Conservation (phyloP, 768 basidiomycete genomes). For the Boletus rex-veris region DNA sequence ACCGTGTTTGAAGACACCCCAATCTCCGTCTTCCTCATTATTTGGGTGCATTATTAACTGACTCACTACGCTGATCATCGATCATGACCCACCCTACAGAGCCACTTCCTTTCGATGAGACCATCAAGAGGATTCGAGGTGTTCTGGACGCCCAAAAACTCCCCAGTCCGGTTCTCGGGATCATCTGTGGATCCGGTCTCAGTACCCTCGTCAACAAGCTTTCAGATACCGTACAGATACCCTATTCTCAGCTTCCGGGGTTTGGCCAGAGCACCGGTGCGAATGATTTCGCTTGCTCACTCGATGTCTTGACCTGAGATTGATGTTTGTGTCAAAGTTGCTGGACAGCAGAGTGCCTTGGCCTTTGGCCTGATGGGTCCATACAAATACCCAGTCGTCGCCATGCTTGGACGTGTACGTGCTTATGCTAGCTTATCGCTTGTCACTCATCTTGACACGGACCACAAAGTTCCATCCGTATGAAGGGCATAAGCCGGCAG, state of each 20-base stretch:
- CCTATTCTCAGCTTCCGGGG: constrained; percentile 66
- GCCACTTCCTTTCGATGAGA: constrained; percentile 26
- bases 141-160: constrained; percentile 33
- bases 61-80: constrained; percentile 1
- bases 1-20: background rate
- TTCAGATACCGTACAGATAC: constrained; percentile 53
- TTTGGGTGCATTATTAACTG: too few species aligned
- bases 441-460: constrained; percentile 3
- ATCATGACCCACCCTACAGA: constrained; percentile 15
- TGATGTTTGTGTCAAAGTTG: constrained; percentile 42
- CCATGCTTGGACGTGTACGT: constrained; percentile 82
- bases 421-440: background rate
- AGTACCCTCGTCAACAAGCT: constrained; percentile 67
- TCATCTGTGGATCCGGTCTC: constrained; percentile 86
- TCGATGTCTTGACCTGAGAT: background rate
- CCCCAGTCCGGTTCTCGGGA: constrained; percentile 64
- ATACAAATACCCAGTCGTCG: constrained; percentile 74
- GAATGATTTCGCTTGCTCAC: constrained; percentile 5
- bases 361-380: constrained; percentile 77
- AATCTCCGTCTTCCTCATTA: too few species aligned
- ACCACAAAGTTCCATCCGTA: constrained; percentile 72
- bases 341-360: constrained; percentile 76
- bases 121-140: constrained; percentile 28
- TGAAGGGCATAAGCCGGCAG: constrained; percentile 71
- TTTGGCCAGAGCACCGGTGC: constrained; percentile 77